A percentile compares a stretch with the other conserved stretches of the same genome.
Evolutionary conservation across 805 yeast species (phyloP).

Genomic region (Ogataea ramenticola): DNA sequence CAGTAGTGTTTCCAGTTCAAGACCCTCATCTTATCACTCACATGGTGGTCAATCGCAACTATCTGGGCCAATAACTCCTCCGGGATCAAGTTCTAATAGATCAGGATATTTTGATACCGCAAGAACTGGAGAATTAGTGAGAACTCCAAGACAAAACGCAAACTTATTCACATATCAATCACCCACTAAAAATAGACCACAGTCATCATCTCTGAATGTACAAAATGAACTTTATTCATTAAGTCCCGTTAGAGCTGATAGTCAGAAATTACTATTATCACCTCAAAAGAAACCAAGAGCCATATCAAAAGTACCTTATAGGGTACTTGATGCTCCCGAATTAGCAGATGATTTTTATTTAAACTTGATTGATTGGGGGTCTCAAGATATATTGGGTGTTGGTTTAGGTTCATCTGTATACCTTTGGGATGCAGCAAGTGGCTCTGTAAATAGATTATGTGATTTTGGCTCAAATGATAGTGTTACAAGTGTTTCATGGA

Average conservation of each 20-base stretch:
- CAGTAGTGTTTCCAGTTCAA: conserved; percentile 9
- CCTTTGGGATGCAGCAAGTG: conserved; percentile 83
- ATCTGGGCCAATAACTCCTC: conserved; percentile 18
- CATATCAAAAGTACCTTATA: conserved; percentile 80
- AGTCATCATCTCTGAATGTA: conserved; percentile 49
- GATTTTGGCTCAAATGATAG: conserved; percentile 58
- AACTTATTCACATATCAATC: conserved; percentile 72
- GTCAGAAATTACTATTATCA: conserved; percentile 69
- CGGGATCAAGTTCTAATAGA: conserved; percentile 13
- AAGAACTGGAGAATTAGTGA: conserved; percentile 9
- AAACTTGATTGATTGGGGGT: conserved; percentile 93
- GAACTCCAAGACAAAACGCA: conserved; percentile 32
- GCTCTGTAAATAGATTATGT: conserved; percentile 74
- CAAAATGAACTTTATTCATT: conserved; percentile 72
- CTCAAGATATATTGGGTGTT: conserved; percentile 80
- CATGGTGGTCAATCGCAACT: conserved; percentile 1
- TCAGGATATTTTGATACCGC: neutral
- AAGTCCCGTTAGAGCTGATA: conserved; percentile 85
- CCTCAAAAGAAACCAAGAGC: conserved; percentile 76
- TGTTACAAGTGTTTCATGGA: conserved; percentile 86
- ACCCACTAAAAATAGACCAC: conserved; percentile 56
- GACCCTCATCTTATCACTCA: conserved; percentile 2
- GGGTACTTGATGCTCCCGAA: conserved; percentile 95
- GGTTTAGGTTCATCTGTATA: conserved; percentile 86
- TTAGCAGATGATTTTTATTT: conserved; percentile 89